A percentile compares a stretch with the other conserved stretches of the same genome.
Evolutionary conservation across 345 rosid species (phyloP).

Genomic region (Rhodamnia rubescens): DNA sequence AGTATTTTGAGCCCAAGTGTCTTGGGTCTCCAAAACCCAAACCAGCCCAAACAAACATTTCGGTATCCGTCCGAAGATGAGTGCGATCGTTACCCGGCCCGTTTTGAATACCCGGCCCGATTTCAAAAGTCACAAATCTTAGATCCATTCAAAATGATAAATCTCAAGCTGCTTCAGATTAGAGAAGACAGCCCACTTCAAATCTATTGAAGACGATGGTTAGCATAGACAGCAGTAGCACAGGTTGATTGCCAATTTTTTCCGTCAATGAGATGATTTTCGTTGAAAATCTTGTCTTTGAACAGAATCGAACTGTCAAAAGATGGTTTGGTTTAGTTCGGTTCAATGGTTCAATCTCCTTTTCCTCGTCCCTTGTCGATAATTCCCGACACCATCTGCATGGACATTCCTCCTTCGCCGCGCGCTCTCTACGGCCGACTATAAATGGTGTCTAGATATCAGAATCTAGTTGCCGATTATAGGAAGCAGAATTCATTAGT

Average conservation of each 20-base stretch:
- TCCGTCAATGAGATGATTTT: neutral
- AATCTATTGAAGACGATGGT: neutral
- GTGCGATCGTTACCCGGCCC: accelerated
- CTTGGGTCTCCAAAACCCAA: neutral
- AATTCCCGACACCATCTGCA: neutral
- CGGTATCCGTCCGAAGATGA: accelerated
- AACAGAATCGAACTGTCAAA: neutral
- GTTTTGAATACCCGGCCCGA: accelerated
- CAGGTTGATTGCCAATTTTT: neutral
- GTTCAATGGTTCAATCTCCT: neutral
- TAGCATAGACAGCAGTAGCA: neutral
- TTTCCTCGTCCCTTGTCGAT: neutral
- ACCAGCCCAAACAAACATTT: neutral
- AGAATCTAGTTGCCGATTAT: neutral
- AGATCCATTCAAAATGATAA: neutral
- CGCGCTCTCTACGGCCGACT: neutral
- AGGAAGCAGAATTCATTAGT: neutral
- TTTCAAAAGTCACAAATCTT: neutral
- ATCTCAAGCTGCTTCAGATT: neutral
- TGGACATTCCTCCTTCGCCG: neutral
- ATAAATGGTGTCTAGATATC: neutral
- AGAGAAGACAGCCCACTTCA: neutral
- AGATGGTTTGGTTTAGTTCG: neutral
- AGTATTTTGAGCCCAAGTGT: neutral
- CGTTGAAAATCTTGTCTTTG: neutral